Conservation (phyloP, 2,329 filamentous ascomycete genomes). For the Helotiales sp. region DNA sequence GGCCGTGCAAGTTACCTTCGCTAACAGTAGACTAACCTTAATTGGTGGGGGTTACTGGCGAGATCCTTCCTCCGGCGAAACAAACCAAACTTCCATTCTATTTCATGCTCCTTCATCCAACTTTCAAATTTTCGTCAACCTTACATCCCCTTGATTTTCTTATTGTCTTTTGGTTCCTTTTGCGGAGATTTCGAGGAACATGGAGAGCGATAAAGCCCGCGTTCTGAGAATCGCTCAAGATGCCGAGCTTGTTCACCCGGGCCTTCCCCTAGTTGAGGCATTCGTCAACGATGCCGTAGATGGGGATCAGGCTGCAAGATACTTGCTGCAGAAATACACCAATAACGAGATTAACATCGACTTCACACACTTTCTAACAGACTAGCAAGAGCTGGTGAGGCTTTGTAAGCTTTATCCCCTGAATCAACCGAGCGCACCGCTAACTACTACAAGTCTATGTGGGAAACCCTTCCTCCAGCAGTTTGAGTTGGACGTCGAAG, state of each 20-base stretch:
- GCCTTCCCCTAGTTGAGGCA: constrained; percentile 11
- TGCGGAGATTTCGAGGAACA: too few relatives aligned
- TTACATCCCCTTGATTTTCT: not conserved
- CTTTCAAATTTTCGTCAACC: not conserved
- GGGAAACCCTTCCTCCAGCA: constrained; percentile 3
- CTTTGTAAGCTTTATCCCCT: constrained; percentile 7
- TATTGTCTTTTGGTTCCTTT: too few relatives aligned
- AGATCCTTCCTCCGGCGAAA: too few relatives aligned
- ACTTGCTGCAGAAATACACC: constrained; percentile 11
- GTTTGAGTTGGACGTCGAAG: not conserved
- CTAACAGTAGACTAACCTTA: too few relatives aligned
- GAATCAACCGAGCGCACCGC: not conserved
- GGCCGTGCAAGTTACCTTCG: too few relatives aligned
- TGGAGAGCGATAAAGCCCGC: not conserved
- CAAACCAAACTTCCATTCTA: too few relatives aligned
- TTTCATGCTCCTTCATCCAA: not conserved
- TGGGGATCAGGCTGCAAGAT: constrained; percentile 8
- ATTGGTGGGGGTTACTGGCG: too few relatives aligned
- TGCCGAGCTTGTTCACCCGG: constrained; percentile 1
- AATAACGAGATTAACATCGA: not conserved
- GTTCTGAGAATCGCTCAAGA: not conserved
- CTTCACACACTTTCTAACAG: constrained; percentile 10
- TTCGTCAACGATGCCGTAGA: constrained; percentile 15
- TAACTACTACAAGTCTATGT: constrained; percentile 9
- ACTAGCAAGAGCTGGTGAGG: constrained; percentile 10